Percentiles rank a stretch among this genome's conserved stretches.
phyloP scores from a whole-genome alignment of 495 filamentous ascomycete species.

The Achaetomiella virescens region DNA sequence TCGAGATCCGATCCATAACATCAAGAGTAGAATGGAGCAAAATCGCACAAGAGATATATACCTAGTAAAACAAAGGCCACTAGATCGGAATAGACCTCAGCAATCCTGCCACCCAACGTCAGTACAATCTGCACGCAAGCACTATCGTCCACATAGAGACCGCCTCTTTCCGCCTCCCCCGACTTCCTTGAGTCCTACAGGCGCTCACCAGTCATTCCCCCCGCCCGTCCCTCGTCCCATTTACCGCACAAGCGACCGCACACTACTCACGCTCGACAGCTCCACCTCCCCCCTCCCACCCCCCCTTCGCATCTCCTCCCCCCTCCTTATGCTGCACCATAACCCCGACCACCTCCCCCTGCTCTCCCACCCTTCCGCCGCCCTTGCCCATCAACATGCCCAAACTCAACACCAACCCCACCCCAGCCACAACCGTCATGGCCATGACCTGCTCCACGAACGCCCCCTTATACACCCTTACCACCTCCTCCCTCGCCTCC shows the following conservation, averaged over 20 bases:
- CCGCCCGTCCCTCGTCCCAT: no score
- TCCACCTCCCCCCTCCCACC: constrained; percentile 18
- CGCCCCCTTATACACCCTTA: constrained; percentile 16
- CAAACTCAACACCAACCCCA: constrained; percentile 26
- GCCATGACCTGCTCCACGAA: constrained; percentile 24
- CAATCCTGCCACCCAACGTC: no score
- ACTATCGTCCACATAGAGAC: no score
- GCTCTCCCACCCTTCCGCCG: neutral
- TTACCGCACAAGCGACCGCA: constrained; percentile 20
- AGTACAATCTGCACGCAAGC: no score
- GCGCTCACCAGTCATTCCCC: no score
- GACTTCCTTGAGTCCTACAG: no score
- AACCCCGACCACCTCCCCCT: constrained; percentile 15
- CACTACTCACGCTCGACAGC: constrained; percentile 24
- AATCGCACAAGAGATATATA: no score
- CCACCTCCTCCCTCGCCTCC: constrained; percentile 3
- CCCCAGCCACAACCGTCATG: constrained; percentile 22
- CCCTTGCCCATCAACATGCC: constrained; percentile 13
- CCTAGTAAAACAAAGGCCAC: no score
- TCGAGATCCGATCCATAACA: no score
- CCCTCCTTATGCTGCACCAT: constrained; percentile 24
- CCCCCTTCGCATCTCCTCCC: constrained; percentile 5
- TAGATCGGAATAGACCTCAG: no score
- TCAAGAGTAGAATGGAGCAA: no score
- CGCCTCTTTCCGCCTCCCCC: no score